These are phyloP conservation scores for Zygnema cylindricum DNA, from an alignment of 139 green algal genomes.

Conservation along the genomic window DNA sequence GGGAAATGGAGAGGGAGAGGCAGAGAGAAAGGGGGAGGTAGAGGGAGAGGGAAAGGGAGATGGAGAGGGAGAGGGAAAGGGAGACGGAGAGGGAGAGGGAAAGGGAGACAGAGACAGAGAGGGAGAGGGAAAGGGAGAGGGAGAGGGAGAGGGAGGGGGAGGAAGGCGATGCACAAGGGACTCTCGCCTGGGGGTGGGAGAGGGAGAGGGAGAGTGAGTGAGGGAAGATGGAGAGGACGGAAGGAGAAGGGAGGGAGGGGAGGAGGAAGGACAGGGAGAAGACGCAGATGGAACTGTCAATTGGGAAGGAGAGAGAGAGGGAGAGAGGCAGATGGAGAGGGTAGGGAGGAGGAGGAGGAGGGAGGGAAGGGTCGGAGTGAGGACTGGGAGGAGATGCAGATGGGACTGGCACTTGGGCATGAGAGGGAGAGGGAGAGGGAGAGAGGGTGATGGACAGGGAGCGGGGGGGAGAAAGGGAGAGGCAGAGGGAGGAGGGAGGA, in stretches of 20 bases:
- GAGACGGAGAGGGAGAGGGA: too few species aligned
- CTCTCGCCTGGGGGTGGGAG: too few species aligned
- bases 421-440: background rate
- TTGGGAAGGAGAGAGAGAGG: background rate
- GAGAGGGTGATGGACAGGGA: background rate
- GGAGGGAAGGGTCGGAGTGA: too few species aligned
- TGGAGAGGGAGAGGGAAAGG: too few species aligned
- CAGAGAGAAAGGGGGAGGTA: too few species aligned
- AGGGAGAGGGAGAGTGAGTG: background rate
- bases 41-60: too few species aligned
- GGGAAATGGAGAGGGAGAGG: too few species aligned
- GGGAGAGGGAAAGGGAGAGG: background rate
- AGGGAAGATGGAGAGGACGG: background rate
- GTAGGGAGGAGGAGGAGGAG: background rate
- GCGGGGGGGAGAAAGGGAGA: background rate
- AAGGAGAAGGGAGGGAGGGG: background rate
- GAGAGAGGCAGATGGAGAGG: background rate
- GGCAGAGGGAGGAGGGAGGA: background rate
- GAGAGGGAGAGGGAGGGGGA: background rate
- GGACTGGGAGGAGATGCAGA: too few species aligned
- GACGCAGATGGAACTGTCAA: background rate
- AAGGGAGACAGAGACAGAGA: background rate
- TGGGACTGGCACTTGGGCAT: too few species aligned
- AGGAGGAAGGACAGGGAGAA: background rate
- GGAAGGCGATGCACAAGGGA: too few species aligned